Base-by-base conservation (phyloP, 2,329 filamentous ascomycete species). In the Aspergillus tamarii region DNA sequence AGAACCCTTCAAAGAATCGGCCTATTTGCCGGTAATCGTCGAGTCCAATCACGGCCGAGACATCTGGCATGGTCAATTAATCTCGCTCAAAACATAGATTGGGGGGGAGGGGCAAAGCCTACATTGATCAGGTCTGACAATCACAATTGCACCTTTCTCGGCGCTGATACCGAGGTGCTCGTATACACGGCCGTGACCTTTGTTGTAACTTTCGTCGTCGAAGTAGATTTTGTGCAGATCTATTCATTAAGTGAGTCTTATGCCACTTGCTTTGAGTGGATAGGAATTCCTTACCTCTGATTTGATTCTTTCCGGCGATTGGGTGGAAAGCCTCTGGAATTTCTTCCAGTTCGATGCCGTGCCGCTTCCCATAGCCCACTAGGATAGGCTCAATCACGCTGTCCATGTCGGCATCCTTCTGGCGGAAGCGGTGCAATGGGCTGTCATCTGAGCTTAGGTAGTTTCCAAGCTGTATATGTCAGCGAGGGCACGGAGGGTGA, bases 121-220 rank as follows among this genome's bases (percentile, higher is more conserved):
- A 86, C 85, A 87, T 76, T 89, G 87, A 77, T 89, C 87, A 1
- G 87, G 88, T 16, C 88, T 80, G 10, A 89, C 82, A 63, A 89
- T 77, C 0, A 86, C 79, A 5, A 88, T 65, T 0, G 81, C 83
- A 0, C 85, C 84, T 36, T 73, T 62, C 6, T 74, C 66, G 0
- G 80, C 73, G 60, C 84, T 79, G 14, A 89, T 77, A 0, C 85
- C 85, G 48, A 87, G 87, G 10, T 77, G 77, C 56, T 86, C 78
- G 66, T 89, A 89, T 1, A 84, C 84, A 52, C 85, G 80, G 0
- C 86, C 86, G 62, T 88, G 84, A 1, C 84, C 84, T 2, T 80
- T 79, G 62, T 85, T 83, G 69, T 86, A 85, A 68, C 81, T 84
- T 60, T 84, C 80, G 46, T 87, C 85, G 53, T 87, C 85, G 36